Conservation (phyloP, 2,329 filamentous ascomycete genomes). For the Exophiala bonariae region DNA sequence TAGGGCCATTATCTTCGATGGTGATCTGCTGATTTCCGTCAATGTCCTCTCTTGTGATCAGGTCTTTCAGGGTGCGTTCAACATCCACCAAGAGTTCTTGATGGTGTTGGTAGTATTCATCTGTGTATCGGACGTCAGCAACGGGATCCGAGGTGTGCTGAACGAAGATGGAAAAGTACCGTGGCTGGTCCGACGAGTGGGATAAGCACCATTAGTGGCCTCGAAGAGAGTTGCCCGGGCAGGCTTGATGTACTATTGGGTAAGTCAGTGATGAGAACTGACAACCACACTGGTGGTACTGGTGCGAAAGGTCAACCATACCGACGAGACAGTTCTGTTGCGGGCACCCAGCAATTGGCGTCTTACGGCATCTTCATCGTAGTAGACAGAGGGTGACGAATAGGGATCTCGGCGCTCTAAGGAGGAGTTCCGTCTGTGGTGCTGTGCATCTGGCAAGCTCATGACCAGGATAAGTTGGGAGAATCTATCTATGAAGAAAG, state of each 20-base stretch:
- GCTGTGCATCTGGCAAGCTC: conserved; percentile 42
- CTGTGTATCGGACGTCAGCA: too few species aligned
- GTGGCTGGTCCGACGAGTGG: conserved; percentile 43
- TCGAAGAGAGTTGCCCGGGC: conserved; percentile 12
- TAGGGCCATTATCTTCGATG: conserved; percentile 91
- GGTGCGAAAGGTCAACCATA: too few species aligned
- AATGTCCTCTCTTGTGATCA: conserved; percentile 85
- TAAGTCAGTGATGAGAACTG: background rate
- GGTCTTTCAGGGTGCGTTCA: conserved; percentile 74
- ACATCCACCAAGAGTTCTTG: conserved; percentile 87
- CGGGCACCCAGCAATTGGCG: conserved; percentile 47
- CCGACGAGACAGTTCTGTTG: conserved; percentile 56
- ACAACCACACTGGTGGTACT: too few species aligned
- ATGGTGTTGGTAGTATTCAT: conserved; percentile 68
- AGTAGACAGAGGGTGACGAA: conserved; percentile 60
- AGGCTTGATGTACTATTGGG: conserved; percentile 25
- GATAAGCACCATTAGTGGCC: conserved; percentile 18
- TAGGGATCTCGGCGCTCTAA: conserved; percentile 51
- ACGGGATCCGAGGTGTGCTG: background rate
- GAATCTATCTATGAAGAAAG: background rate
- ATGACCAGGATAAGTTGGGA: conserved; percentile 28
- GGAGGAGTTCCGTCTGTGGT: conserved; percentile 42
- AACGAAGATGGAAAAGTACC: too few species aligned
- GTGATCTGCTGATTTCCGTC: conserved; percentile 96
- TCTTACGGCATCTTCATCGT: conserved; percentile 53